Percentiles rank a stretch among this genome's conserved stretches.
phyloP scores from a whole-genome alignment of 2,329 filamentous ascomycete genomes.

The Simplicillium sp. region DNA sequence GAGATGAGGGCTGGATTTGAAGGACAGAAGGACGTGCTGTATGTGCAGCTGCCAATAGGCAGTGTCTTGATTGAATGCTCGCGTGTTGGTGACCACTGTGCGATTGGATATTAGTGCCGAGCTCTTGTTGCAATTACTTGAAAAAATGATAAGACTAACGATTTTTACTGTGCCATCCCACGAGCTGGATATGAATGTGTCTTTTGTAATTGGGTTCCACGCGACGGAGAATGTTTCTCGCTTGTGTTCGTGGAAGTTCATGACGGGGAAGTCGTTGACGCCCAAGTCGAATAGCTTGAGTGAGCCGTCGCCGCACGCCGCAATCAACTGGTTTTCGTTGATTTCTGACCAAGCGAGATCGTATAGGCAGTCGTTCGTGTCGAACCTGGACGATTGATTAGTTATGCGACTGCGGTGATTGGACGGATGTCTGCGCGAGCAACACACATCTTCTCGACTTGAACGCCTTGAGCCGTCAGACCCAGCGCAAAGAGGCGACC shows the following conservation, averaged over 20 bases:
- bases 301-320: constrained; percentile 85
- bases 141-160: constrained; percentile 27
- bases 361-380: constrained; percentile 95
- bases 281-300: constrained; percentile 88
- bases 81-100: constrained; percentile 73
- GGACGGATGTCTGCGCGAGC: neutral
- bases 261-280: constrained; percentile 75
- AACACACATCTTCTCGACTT: constrained; percentile 68
- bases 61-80: constrained; percentile 71
- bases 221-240: constrained; percentile 86
- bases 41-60: constrained; percentile 88
- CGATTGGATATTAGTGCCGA: constrained; percentile 2
- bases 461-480: constrained; percentile 73
- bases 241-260: constrained; percentile 88
- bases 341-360: constrained; percentile 93
- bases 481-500: constrained; percentile 79
- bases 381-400: constrained; percentile 51
- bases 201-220: constrained; percentile 88
- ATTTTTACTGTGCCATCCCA: constrained; percentile 97
- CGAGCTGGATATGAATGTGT: constrained; percentile 80
- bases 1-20: constrained; percentile 79
- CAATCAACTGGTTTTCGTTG: constrained; percentile 88
- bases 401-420: neutral
- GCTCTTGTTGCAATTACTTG: neutral
- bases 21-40: constrained; percentile 84